Evolutionary conservation across 2,329 filamentous ascomycete species (phyloP).

Genomic region (Botrytis cinerea): DNA sequence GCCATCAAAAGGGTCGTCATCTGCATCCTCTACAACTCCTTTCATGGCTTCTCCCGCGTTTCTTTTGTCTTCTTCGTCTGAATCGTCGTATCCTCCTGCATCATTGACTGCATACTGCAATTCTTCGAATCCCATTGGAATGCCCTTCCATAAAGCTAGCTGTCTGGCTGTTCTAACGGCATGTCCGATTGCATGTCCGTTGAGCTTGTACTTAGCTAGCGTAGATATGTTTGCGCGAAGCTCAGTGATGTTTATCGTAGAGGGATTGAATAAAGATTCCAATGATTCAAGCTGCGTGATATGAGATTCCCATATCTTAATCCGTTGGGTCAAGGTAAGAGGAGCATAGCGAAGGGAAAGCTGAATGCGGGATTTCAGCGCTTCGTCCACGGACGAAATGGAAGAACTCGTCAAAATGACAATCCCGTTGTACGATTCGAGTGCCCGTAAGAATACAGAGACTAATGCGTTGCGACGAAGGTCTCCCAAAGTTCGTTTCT

Average conservation of each 20-base stretch:
- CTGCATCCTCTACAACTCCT: neutral
- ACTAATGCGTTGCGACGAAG: conserved; percentile 20
- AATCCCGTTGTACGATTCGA: conserved; percentile 46
- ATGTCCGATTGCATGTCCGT: conserved; percentile 25
- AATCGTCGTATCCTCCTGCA: neutral
- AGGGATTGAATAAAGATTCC: conserved; percentile 30
- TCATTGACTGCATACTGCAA: conserved; percentile 11
- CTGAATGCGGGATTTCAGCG: conserved; percentile 43
- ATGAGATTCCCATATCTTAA: conserved; percentile 25
- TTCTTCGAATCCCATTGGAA: conserved; percentile 19
- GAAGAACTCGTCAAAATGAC: conserved; percentile 48
- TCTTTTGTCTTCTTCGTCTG: neutral
- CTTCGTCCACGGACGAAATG: conserved; percentile 43
- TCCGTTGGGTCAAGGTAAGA: conserved; percentile 20
- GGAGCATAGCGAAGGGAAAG: conserved; percentile 38
- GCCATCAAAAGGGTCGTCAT: conserved; percentile 16
- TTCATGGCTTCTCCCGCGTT: neutral
- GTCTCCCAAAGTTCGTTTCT: conserved; percentile 17
- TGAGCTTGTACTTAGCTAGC: conserved; percentile 15
- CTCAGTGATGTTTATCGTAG: conserved; percentile 20
- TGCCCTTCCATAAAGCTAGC: conserved; percentile 22
- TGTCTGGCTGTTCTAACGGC: conserved; percentile 25
- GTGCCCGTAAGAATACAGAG: conserved; percentile 42
- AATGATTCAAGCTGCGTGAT: conserved; percentile 46
- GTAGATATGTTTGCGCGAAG: conserved; percentile 11